A percentile compares a stretch with the other conserved stretches of the same genome.
phyloP scores from a whole-genome alignment of 202 grass and related monocot species.

The Bolboschoenoplectus hybrid region DNA sequence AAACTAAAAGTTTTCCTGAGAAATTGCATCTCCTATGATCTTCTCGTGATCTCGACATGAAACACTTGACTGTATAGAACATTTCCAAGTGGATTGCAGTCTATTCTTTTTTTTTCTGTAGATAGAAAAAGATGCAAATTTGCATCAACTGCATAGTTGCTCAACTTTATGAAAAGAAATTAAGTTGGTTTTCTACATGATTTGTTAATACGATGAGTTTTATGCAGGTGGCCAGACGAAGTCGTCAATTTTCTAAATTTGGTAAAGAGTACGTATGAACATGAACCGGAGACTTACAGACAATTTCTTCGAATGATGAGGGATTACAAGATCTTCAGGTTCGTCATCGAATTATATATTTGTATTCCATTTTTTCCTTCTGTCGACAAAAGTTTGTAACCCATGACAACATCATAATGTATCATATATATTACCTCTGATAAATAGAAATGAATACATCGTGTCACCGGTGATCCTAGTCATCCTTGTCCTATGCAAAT shows the following conservation, averaged over 20 bases:
- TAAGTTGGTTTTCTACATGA: background rate
- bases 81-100: background rate
- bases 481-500: too few relatives aligned
- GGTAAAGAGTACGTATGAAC: constrained; percentile 83
- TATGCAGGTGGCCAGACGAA: background rate
- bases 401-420: background rate
- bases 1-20: background rate
- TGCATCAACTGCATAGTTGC: background rate
- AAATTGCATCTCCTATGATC: background rate
- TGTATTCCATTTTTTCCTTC: background rate
- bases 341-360: background rate
- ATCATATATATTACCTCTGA: background rate
- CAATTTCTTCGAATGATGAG: constrained; percentile 87
- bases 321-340: constrained; percentile 92
- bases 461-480: too few relatives aligned
- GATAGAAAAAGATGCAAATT: background rate
- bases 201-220: background rate
- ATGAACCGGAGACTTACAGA: constrained; percentile 75
- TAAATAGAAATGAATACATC: background rate
- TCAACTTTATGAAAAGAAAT: background rate
- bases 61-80: background rate
- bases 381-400: background rate
- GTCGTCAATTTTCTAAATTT: background rate
- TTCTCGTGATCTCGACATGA: background rate
- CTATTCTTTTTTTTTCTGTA: background rate